Conservation (phyloP, 805 yeast species). For the Schizosaccharomyces pombe region DNA sequence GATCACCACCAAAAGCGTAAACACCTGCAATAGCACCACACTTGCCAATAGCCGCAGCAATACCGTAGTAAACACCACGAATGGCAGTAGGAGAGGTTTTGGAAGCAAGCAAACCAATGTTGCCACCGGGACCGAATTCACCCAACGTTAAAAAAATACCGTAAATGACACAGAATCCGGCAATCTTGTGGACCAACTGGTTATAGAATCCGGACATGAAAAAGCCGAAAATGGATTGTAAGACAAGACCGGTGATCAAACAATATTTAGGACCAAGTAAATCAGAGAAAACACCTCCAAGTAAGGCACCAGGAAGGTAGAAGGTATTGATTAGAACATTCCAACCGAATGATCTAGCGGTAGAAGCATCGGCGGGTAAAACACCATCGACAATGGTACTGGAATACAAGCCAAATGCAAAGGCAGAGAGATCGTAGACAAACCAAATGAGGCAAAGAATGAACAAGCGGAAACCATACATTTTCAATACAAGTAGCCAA, state of each 20-base stretch:
- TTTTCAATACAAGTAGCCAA: slow-evolving; percentile 42
- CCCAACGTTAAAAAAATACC: slow-evolving; percentile 76
- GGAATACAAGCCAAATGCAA: slow-evolving; percentile 72
- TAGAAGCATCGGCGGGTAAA: slow-evolving; percentile 32
- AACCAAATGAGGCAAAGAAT: slow-evolving; percentile 70
- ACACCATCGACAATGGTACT: slow-evolving; percentile 38
- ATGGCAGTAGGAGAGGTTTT: slow-evolving; percentile 70
- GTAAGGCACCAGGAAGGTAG: slow-evolving; percentile 71
- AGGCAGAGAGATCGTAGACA: slow-evolving; percentile 67
- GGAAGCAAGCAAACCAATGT: slow-evolving; percentile 67
- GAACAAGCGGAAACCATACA: slow-evolving; percentile 58
- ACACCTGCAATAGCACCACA: slow-evolving; percentile 84
- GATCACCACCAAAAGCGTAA: slow-evolving; percentile 35
- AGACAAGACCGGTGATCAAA: slow-evolving; percentile 37
- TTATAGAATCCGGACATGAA: slow-evolving; percentile 56
- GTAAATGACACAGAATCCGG: slow-evolving; percentile 60
- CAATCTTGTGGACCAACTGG: slow-evolving; percentile 35
- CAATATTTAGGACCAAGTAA: slow-evolving; percentile 79
- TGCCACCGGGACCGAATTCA: slow-evolving; percentile 79
- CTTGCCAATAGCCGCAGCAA: slow-evolving; percentile 81
- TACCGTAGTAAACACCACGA: slow-evolving; percentile 75
- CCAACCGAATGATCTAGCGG: slow-evolving; percentile 74
- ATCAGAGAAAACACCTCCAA: slow-evolving; percentile 73
- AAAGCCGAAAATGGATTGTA: slow-evolving; percentile 62
- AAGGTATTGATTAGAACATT: slow-evolving; percentile 68